phyloP scores from a whole-genome alignment of 2,329 filamentous ascomycete genomes.

The Penicillium sclerotigenum region DNA sequence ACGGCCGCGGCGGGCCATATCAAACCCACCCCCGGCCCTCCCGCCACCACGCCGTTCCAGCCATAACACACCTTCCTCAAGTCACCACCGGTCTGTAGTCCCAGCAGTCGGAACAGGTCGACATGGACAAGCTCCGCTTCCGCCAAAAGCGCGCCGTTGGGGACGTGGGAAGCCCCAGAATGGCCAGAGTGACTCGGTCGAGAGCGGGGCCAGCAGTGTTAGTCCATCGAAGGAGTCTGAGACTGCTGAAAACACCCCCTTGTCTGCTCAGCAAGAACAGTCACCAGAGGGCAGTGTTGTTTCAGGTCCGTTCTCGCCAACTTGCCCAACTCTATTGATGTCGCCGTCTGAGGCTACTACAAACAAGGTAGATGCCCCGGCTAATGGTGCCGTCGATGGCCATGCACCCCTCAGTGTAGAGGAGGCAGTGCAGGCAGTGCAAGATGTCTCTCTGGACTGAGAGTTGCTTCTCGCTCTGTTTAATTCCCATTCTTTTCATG shows the following conservation, averaged over 20 bases:
- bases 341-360: conserved; percentile 3
- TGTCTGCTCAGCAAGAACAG: neutral
- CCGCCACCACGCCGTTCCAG: conserved; percentile 42
- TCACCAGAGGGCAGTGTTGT: neutral
- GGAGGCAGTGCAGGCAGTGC: conserved; percentile 35
- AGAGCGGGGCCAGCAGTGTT: conserved; percentile 18
- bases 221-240: conserved; percentile 15
- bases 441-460: conserved; percentile 31
- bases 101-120: conserved; percentile 14
- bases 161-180: conserved; percentile 30
- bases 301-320: conserved; percentile 23
- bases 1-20: conserved; percentile 31
- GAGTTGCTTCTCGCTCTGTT: neutral
- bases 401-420: conserved; percentile 30
- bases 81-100: conserved; percentile 24
- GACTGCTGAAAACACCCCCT: conserved; percentile 4
- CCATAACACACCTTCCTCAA: conserved; percentile 25
- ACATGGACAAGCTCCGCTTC: conserved; percentile 37
- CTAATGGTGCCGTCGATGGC: neutral
- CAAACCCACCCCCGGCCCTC: conserved; percentile 40
- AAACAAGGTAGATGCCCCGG: neutral
- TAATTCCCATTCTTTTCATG: neutral
- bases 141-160: conserved; percentile 44
- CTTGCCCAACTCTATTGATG: conserved; percentile 18
- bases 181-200: conserved; percentile 25